Evolutionary conservation across 1,284 basidiomycete genomes (phyloP), one percentile per base, ranked within the genome.

Genomic region (Puccinia novopanici): DNA sequence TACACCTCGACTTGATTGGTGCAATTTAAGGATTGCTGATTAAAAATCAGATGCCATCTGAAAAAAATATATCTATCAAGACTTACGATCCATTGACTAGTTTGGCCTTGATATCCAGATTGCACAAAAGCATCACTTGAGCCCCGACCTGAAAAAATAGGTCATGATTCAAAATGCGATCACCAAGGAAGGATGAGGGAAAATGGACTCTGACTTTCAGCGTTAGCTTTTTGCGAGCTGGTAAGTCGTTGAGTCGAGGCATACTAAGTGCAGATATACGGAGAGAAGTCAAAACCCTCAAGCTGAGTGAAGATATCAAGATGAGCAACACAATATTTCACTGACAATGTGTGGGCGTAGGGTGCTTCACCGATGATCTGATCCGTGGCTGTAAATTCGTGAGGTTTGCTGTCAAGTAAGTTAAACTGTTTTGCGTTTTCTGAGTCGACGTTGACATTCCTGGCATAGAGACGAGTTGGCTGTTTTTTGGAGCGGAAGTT

Each of bases 381-480:
- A 50, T 84, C 83, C 10, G 52, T 61, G 15, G 82, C 75, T 30
- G 61, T n/a, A 50, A 82, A 84, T 42, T 19, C 50, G 75, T 71
- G 70, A 0, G 74, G 73, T 37, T 71, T 57, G 50, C 80, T 80
- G 40, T 79, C 40, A 10, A 84, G 75, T 48, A 75, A 61, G 4
- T 52, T 34, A 71, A 82, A 84, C 79, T 84, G 82, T 61, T 59
- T 50, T 2, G 19, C 13, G 59, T 84, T 84, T 78, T 84, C 83
- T 9, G 54, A 59, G 50, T 83, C 82, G 13, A 81, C 81, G 67
- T 80, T 73, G 10, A 52, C 27, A 15, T 81, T 81, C 34, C 52
- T 68, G 19, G 81, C 30, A 45, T 83, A 83, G 5, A 84, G 82
- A 34, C 83, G 83, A 0, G 83, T 84, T 2, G 83, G 83, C 83